These are phyloP conservation scores for Houttuynia cordata DNA, from an alignment of 164 flowering plant species.

Conservation along the genomic window DNA sequence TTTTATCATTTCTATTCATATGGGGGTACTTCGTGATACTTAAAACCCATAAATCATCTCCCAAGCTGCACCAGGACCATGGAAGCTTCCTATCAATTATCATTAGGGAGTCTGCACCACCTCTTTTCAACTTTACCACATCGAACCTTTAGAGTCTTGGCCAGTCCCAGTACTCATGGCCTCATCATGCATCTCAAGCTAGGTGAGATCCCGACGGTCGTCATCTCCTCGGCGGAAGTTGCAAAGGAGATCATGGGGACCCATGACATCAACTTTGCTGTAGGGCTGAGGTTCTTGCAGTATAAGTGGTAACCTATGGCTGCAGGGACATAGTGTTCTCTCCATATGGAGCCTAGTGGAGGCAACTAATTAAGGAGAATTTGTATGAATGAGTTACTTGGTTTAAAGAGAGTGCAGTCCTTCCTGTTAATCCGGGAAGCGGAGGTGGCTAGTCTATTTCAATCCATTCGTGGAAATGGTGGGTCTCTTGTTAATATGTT, in stretches of 20 bases:
- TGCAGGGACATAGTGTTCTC: background rate
- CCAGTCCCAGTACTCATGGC: background rate
- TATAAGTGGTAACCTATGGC: background rate
- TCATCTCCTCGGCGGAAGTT: background rate
- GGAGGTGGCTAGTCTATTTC: background rate
- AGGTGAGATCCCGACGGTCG: background rate
- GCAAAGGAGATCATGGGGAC: background rate
- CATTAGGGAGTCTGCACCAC: background rate
- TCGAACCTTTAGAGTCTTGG: background rate
- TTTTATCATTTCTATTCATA: background rate
- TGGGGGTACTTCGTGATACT: background rate
- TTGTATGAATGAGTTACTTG: background rate
- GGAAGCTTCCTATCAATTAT: background rate
- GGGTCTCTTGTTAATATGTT: background rate
- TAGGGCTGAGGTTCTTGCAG: background rate
- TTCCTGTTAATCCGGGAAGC: background rate
- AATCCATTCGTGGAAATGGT: background rate
- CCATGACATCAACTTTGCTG: background rate
- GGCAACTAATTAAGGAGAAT: background rate
- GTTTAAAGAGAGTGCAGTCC: background rate
- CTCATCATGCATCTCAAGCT: background rate
- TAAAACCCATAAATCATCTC: background rate
- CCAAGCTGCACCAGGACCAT: background rate
- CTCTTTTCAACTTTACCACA: background rate
- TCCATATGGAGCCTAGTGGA: background rate